Percentiles rank a stretch among this genome's conserved stretches.
Conservation (phyloP, 1,284 basidiomycete genomes). For the Salmacisia buchloeana region DNA sequence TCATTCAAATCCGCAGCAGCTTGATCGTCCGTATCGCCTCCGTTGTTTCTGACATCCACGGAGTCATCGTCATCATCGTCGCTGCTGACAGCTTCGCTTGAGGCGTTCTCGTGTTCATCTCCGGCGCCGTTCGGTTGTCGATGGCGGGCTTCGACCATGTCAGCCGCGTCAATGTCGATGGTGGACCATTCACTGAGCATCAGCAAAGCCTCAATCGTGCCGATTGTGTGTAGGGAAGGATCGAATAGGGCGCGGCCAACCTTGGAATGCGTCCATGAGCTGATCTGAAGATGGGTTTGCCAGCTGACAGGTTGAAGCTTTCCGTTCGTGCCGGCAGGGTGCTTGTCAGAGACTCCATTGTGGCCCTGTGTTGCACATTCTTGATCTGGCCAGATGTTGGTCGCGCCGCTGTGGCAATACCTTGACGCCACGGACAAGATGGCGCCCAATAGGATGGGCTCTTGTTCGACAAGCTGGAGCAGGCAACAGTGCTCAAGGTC, state of each 20-base stretch:
- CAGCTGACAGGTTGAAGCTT: slow-evolving; percentile 2
- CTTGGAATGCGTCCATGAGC: slow-evolving; percentile 29
- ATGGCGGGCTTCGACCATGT: slow-evolving; percentile 23
- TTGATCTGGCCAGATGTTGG: neutral
- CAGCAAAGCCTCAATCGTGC: slow-evolving; percentile 31
- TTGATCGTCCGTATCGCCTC: neutral
- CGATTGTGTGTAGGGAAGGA: slow-evolving; percentile 29
- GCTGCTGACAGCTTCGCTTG: slow-evolving; percentile 13
- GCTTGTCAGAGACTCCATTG: neutral
- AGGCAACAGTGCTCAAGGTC: neutral
- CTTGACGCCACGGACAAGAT: slow-evolving; percentile 35
- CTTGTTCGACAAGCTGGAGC: slow-evolving; percentile 21
- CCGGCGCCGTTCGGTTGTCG: slow-evolving; percentile 22
- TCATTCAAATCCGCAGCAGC: neutral
- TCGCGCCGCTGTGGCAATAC: slow-evolving; percentile 13
- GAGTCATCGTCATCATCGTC: slow-evolving; percentile 9
- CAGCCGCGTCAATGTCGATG: slow-evolving; percentile 21
- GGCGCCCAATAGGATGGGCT: slow-evolving; percentile 29
- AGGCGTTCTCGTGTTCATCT: slow-evolving; percentile 10
- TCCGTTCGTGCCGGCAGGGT: neutral
- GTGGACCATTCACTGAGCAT: slow-evolving; percentile 36
- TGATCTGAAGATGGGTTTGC: slow-evolving; percentile 2
- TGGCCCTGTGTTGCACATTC: neutral
- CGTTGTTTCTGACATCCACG: too few species aligned
- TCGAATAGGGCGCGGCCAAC: slow-evolving; percentile 30